Percentiles rank a stretch among this genome's conserved stretches.
phyloP scores from a whole-genome alignment of 1,139 yeast genomes.

The Pichia sp. region DNA sequence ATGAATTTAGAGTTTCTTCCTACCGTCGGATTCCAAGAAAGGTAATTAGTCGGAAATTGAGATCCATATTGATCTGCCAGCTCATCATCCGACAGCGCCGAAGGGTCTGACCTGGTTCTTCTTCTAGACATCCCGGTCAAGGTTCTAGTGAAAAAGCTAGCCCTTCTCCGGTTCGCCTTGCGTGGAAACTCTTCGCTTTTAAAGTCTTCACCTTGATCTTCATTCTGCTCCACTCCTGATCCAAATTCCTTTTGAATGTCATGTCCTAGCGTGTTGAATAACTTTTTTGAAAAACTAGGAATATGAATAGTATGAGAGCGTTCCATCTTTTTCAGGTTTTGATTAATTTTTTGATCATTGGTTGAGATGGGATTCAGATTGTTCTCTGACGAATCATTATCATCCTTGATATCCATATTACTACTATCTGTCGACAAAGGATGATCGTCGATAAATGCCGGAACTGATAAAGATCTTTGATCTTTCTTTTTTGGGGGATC shows the following conservation, averaged over 20 bases:
- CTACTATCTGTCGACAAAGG: not conserved
- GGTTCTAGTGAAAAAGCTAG: slow-evolving; percentile 27
- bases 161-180: slow-evolving; percentile 18
- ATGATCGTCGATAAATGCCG: not conserved
- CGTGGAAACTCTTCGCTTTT: not conserved
- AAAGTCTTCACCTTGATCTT: slow-evolving; percentile 11
- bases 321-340: slow-evolving; percentile 1
- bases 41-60: slow-evolving; percentile 37
- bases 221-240: slow-evolving; percentile 4
- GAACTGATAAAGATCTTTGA: slow-evolving; percentile 12
- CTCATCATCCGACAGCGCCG: slow-evolving; percentile 26
- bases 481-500: slow-evolving; percentile 1
- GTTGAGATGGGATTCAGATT: slow-evolving; percentile 11
- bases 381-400: slow-evolving; percentile 10
- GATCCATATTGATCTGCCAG: slow-evolving; percentile 24
- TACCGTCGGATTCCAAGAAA: slow-evolving; percentile 88
- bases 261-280: slow-evolving; percentile 7
- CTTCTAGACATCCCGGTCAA: slow-evolving; percentile 20
- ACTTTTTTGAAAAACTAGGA: slow-evolving; percentile 11
- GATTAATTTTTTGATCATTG: slow-evolving; percentile 7
- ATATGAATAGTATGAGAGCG: slow-evolving; percentile 14
- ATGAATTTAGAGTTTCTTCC: slow-evolving; percentile 96
- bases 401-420: slow-evolving; percentile 2
- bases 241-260: slow-evolving; percentile 1
- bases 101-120: slow-evolving; percentile 15